These are phyloP conservation scores for Austroboletus eburneus DNA, from an alignment of 768 basidiomycete species.

Conservation along the genomic window DNA sequence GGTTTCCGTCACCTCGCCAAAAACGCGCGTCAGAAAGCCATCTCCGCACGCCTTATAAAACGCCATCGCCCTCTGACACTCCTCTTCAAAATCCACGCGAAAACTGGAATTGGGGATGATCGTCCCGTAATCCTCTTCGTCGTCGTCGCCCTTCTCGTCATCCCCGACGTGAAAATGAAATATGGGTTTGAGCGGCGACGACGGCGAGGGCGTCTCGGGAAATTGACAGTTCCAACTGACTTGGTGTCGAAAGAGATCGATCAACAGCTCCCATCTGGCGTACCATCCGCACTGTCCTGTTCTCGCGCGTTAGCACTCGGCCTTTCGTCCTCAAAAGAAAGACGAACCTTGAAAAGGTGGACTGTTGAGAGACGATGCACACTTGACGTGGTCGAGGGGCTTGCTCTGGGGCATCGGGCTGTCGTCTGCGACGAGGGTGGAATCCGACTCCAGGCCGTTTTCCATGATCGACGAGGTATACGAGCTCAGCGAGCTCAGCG, in stretches of 20 bases:
- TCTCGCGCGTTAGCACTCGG: too few relatives aligned
- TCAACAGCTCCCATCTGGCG: conserved; percentile 49
- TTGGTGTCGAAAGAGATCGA: conserved; percentile 36
- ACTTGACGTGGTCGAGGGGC: background rate
- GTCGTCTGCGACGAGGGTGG: conserved; percentile 53
- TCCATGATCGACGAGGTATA: conserved; percentile 12
- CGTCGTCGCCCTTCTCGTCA: conserved; percentile 19
- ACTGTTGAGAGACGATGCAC: conserved; percentile 8
- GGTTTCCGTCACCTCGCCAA: background rate
- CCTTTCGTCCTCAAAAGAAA: too few relatives aligned
- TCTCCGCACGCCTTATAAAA: conserved; percentile 15
- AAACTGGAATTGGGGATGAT: conserved; percentile 15
- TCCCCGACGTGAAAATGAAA: conserved; percentile 23
- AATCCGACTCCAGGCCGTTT: conserved; percentile 45
- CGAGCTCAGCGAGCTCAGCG: conserved; percentile 15
- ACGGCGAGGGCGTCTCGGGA: too few relatives aligned
- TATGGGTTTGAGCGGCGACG: conserved; percentile 5
- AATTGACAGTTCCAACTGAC: conserved; percentile 13
- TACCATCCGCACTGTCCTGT: too few relatives aligned
- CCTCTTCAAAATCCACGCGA: conserved; percentile 19
- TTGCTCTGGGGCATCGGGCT: conserved; percentile 6
- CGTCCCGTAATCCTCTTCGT: conserved; percentile 28
- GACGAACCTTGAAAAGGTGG: too few relatives aligned
- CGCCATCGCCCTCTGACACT: conserved; percentile 22
- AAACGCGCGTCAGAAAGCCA: background rate